Conservation (phyloP, 257 asterid genomes). For the Cinchona pubescens region DNA sequence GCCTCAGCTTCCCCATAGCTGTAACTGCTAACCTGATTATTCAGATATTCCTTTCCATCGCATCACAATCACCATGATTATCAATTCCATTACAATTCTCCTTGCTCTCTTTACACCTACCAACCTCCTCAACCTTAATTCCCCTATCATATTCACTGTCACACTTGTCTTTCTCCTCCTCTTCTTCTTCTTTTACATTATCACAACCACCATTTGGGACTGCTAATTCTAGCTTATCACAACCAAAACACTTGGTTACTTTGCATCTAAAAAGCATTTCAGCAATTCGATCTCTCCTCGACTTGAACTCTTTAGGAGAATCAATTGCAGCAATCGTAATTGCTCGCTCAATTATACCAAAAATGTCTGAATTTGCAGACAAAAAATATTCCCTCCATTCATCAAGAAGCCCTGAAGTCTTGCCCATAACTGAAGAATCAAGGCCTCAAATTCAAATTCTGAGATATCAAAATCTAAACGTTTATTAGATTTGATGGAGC, state of each 20-base stretch:
- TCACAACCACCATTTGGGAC: conserved; percentile 46
- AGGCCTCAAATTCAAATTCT: conserved; percentile 17
- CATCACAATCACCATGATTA: conserved; percentile 26
- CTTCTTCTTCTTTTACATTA: not conserved
- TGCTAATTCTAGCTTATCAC: conserved; percentile 59
- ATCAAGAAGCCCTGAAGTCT: conserved; percentile 47
- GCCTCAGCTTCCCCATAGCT: conserved; percentile 85
- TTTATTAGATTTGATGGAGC: conserved; percentile 30
- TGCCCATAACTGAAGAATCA: conserved; percentile 49
- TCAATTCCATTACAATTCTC: conserved; percentile 39
- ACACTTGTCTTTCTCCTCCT: conserved; percentile 25
- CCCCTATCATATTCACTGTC: conserved; percentile 36
- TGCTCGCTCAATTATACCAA: conserved; percentile 64
- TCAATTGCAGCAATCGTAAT: conserved; percentile 77
- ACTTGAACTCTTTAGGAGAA: conserved; percentile 71
- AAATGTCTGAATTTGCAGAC: conserved; percentile 69
- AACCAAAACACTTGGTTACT: conserved; percentile 64
- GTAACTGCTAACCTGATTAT: conserved; percentile 42
- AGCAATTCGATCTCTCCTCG: conserved; percentile 81
- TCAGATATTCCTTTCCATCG: conserved; percentile 43
- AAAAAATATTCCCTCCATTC: conserved; percentile 87
- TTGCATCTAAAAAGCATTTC: conserved; percentile 79
- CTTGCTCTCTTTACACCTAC: conserved; percentile 68
- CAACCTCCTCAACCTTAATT: conserved; percentile 36
- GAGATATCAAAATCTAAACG: conserved; percentile 37